Evolutionary conservation across 331 rosid species (phyloP).

Genomic region (Stylosanthes scabra): DNA sequence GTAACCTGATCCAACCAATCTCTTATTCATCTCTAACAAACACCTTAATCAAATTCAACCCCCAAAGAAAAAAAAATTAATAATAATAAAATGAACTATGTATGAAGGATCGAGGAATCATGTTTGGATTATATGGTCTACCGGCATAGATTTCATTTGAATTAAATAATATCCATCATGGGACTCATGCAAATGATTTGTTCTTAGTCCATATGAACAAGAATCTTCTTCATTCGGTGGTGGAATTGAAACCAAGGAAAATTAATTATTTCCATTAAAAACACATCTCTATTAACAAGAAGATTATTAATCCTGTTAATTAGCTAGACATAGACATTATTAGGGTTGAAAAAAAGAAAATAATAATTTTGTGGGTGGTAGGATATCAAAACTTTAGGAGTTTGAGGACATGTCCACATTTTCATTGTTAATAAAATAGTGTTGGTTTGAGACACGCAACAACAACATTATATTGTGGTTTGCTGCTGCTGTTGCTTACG

Average conservation of each 20-base stretch:
- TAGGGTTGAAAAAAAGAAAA: constrained; percentile 22
- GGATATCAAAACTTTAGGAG: constrained; percentile 39
- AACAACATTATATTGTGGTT: constrained; percentile 35
- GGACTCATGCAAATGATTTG: constrained; percentile 31
- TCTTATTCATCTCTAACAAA: constrained; percentile 1
- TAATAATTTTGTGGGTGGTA: constrained; percentile 34
- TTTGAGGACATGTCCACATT: constrained; percentile 43
- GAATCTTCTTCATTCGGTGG: constrained; percentile 31
- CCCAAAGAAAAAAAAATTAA: neutral
- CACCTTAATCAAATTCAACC: constrained; percentile 18
- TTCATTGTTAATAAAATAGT: neutral
- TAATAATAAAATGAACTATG: neutral
- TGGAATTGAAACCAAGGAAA: constrained; percentile 33
- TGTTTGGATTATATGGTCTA: constrained; percentile 29
- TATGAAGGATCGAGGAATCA: neutral
- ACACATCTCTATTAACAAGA: constrained; percentile 3
- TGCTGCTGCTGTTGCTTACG: constrained; percentile 49
- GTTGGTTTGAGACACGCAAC: constrained; percentile 31
- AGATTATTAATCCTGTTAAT: neutral
- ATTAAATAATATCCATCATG: constrained; percentile 28
- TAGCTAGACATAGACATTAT: neutral
- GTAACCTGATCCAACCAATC: too few species aligned
- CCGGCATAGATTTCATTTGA: constrained; percentile 37
- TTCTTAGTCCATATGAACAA: constrained; percentile 13
- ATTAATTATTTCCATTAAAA: neutral